Base-by-base conservation (phyloP, 164 flowering plant genomes). In the Dillenia suffruticosa region DNA sequence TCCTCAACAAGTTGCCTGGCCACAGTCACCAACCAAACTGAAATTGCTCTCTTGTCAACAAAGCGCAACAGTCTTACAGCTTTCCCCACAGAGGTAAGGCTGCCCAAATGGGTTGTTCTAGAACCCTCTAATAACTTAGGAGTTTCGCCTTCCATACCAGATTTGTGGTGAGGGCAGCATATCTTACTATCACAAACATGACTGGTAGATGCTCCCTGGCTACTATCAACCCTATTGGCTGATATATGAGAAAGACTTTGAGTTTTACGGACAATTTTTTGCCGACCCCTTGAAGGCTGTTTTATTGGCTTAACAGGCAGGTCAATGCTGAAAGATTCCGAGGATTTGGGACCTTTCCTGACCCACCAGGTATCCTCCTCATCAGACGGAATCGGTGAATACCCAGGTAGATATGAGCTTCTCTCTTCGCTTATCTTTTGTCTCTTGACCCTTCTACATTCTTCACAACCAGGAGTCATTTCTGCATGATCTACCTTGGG, bases 201-300 rank as follows among this genome's bases (percentile, higher is more conserved):
- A 75, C 99, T 95, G 1, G 98, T 88, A 14, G 99, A 92, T 54
- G 97, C 96, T 60, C 99, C 98, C 76, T 88, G 99, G 74, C 98
- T 95, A 64, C 97, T 82, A 77, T 95, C 99, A 66, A 92, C 90
- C 70, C 99, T 82, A 46, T 92, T 76, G 66, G 94, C 82, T 55
- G 88, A 88, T 71, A 95, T 67, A 7, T 95, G 99, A 54, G 97
- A 86, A 71, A 95, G 89, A 71, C 95, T 90, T 64, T 86, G 88
- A 63, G 92, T 92, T 72, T 85, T 95, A 16, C 96, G 97, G 15
- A 82, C 95, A 52, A 69, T 57, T 71, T 91, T 94, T 71, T 84
- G 97, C 75, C 96, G 77, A 46, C 90, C 84, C 70, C 90, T 82
- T 45, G 94, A 56, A 11, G 78, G 74, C 57, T 77, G 92, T 66